Evolutionary conservation across 345 rosid genomes (phyloP).

Genomic region (Syzygium jambos): DNA sequence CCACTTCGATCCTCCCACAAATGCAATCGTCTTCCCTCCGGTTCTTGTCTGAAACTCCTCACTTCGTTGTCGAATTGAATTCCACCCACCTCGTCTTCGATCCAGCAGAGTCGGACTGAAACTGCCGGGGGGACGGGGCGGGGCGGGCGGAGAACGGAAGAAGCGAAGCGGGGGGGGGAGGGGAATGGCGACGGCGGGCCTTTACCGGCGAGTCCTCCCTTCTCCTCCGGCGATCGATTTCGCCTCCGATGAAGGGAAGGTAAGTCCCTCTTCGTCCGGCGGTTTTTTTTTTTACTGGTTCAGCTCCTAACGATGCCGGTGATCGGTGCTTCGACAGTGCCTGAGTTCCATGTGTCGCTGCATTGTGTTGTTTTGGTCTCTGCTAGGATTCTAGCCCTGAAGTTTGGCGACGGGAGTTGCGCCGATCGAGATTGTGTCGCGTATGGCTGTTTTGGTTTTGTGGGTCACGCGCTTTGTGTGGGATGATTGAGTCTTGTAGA

Average conservation of each 20-base stretch:
- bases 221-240: slow-evolving; percentile 81
- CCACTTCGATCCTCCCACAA: background rate
- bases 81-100: background rate
- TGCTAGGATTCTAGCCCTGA: background rate
- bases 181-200: slow-evolving; percentile 50
- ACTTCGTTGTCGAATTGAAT: background rate
- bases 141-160: background rate
- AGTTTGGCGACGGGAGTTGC: background rate
- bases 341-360: background rate
- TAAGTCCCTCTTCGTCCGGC: background rate
- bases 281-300: background rate
- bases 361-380: background rate
- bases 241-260: slow-evolving; percentile 77
- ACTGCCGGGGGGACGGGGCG: background rate
- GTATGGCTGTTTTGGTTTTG: background rate
- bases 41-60: background rate
- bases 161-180: background rate
- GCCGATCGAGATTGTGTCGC: background rate
- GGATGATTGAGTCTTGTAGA: background rate
- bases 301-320: background rate
- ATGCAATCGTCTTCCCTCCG: background rate
- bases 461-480: background rate
- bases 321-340: background rate
- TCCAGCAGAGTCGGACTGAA: background rate
- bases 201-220: slow-evolving; percentile 53